Percentiles rank a stretch among this genome's conserved stretches.
Evolutionary conservation across 345 rosid genomes (phyloP).

Genomic region (Salix udensis): DNA sequence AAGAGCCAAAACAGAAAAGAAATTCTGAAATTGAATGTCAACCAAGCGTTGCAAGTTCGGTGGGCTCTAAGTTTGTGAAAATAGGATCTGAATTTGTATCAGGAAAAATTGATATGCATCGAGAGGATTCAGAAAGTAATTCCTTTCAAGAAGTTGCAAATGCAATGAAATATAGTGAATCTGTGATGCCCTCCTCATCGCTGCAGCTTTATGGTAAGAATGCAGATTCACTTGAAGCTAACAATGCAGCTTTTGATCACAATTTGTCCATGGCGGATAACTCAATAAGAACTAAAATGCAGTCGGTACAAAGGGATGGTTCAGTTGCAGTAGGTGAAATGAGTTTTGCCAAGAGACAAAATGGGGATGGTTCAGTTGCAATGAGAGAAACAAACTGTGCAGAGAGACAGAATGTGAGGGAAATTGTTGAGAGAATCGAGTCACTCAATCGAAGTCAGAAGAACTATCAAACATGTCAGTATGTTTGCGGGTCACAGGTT

Average conservation of each 20-base stretch:
- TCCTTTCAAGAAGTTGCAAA: background rate
- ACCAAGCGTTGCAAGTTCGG: background rate
- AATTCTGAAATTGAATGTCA: background rate
- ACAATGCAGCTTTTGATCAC: background rate
- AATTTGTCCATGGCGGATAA: background rate
- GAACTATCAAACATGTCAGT: background rate
- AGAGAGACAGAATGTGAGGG: background rate
- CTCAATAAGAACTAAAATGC: background rate
- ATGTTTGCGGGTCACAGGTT: background rate
- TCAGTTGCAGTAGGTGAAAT: background rate
- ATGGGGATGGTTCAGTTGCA: no score
- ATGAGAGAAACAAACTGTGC: no score
- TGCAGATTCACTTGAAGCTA: background rate
- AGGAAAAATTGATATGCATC: background rate
- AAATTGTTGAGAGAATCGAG: background rate
- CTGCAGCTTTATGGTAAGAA: background rate
- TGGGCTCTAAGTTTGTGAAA: background rate
- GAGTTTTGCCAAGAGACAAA: no score
- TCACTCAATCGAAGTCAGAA: background rate
- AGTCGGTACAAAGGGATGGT: background rate
- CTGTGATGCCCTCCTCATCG: background rate
- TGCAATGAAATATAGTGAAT: background rate
- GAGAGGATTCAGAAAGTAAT: background rate
- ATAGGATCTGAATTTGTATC: background rate
- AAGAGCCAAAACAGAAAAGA: background rate